phyloP scores from a whole-genome alignment of 495 filamentous ascomycete species.

The Penicillium manginii region DNA sequence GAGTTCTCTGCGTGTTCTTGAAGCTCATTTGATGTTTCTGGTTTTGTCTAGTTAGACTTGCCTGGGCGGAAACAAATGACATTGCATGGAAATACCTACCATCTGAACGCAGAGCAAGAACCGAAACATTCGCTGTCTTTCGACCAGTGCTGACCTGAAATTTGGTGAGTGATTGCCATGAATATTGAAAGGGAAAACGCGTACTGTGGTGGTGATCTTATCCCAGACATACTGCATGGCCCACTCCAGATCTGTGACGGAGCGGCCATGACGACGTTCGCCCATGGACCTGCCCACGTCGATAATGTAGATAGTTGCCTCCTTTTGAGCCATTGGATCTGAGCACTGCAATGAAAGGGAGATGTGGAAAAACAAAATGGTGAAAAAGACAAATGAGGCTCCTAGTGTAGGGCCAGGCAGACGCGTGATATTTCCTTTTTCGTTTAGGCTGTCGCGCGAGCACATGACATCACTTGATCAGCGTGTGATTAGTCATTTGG shows the following conservation, averaged over 20 bases:
- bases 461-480: conserved; percentile 50
- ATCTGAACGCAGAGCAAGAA: conserved; percentile 83
- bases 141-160: conserved; percentile 75
- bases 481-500: conserved; percentile 12
- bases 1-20: conserved; percentile 67
- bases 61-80: not conserved
- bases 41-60: conserved; percentile 10
- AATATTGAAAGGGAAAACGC: conserved; percentile 15
- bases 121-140: conserved; percentile 78
- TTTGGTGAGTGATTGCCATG: conserved; percentile 8
- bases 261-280: conserved; percentile 70
- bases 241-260: conserved; percentile 83
- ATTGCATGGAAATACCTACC: conserved; percentile 38
- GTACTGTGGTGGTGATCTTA: conserved; percentile 79
- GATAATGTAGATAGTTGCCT: conserved; percentile 89
- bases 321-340: conserved; percentile 82
- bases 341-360: conserved; percentile 11
- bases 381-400: conserved; percentile 15
- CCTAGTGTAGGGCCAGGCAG: conserved; percentile 34
- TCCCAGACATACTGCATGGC: conserved; percentile 96
- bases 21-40: conserved; percentile 71
- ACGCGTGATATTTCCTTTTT: conserved; percentile 53
- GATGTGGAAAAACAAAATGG: conserved; percentile 1
- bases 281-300: conserved; percentile 87
- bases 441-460: conserved; percentile 37